Base-by-base conservation (phyloP, 768 basidiomycete species). In the Pleurotus giganteus region DNA sequence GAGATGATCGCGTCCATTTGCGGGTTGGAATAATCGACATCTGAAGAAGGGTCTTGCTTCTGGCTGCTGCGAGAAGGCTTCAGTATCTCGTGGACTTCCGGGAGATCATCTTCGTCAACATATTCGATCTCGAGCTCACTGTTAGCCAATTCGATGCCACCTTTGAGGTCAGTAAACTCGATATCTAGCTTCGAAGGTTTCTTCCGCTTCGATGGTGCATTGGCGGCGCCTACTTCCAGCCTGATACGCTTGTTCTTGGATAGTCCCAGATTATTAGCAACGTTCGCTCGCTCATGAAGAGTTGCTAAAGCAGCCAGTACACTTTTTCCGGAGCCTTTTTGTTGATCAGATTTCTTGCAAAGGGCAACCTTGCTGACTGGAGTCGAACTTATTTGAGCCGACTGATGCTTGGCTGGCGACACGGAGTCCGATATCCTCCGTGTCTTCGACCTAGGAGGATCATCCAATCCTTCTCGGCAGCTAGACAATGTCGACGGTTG, bases 401-500 rank as follows among this genome's bases (percentile, higher is more conserved):
- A 44, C 2, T 55, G 11, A 4, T 43, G 34, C 6, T 26, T 37
- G 4, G 23, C 24, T 27, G 17, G 29, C 6, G 31, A 32, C 5
- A 52, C 50, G 13, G 37, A 21, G 21, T 51, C 2, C 45, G n/a
- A 39, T 36, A 15, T 56, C 42, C 53, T 57, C 21, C 42, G 58
- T 57, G 37, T 63, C 58, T 68, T 71, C 49, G 63, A 52, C 23
- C 57, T 53, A 50, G 46, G 74, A 58, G 84, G 84, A 49, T 79
- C 82, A 12, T 66, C 59, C 11, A 87, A 61, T 1, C 91, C 91
- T 21, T 91, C 86, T 32, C 84, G 80, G 61, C 91, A 92, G 64
- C 91, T 94, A 59, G n/a, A 37, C 24, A n/a, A 13, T 46, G 29
- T 54, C 64, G 60, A 34, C 51, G 50, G 34, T 2, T 7, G 41